Evolutionary conservation across 257 asterid species (phyloP).

Genomic region (Solanum sejunctum): DNA sequence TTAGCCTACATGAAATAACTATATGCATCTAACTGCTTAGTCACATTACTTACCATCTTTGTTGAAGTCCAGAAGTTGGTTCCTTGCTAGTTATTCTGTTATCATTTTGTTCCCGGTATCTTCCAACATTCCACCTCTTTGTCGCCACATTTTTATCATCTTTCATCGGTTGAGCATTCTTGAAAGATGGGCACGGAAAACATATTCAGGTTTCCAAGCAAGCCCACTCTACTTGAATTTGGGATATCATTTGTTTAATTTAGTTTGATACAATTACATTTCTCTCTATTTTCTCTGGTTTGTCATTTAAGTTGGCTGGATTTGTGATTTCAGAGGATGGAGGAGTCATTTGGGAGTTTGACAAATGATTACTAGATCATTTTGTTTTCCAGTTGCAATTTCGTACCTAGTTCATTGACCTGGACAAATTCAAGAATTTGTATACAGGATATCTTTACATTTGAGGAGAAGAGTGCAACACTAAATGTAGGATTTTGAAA

Average conservation of each 20-base stretch:
- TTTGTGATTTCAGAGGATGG: not conserved
- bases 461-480: not conserved
- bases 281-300: not conserved
- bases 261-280: not conserved
- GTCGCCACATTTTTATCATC: not conserved
- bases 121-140: not conserved
- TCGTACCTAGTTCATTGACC: not conserved
- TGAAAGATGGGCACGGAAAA: not conserved
- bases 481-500: not conserved
- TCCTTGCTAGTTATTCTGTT: not conserved
- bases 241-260: not conserved
- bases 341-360: not conserved
- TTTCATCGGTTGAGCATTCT: not conserved
- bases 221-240: not conserved
- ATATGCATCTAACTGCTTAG: not conserved
- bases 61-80: not conserved
- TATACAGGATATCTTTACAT: not conserved
- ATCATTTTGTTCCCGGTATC: not conserved
- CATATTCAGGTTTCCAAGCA: not conserved
- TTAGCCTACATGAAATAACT: not conserved
- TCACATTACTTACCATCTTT: not conserved
- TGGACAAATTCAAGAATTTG: not conserved
- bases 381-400: not conserved
- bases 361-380: not conserved
- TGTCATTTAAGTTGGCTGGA: not conserved